These are phyloP conservation scores for Russula sp. DNA, from an alignment of 768 basidiomycete species.

Conservation along the genomic window DNA sequence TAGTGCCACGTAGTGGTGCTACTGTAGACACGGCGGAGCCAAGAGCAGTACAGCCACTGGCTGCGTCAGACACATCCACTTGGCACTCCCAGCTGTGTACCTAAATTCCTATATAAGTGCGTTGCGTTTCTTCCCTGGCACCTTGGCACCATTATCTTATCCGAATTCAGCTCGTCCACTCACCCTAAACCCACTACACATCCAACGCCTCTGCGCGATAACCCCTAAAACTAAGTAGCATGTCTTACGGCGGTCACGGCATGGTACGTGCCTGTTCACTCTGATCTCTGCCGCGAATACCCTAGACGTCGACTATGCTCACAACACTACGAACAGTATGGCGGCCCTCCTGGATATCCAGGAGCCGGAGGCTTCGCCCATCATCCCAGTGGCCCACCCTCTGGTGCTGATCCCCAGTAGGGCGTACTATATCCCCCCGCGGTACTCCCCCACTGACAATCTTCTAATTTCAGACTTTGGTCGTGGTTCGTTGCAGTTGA, in stretches of 20 bases:
- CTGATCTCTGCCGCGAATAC: not conserved
- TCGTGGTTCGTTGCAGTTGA: constrained; percentile 68
- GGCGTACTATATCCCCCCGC: no score
- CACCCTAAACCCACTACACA: not conserved
- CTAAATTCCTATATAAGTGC: no score
- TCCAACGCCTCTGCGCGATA: not conserved
- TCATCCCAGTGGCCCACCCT: constrained; percentile 37
- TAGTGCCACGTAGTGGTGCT: no score
- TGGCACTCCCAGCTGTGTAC: no score
- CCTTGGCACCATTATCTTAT: not conserved
- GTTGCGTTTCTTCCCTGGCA: not conserved
- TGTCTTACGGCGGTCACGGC: constrained; percentile 17
- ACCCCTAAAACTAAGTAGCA: not conserved
- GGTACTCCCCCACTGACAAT: not conserved
- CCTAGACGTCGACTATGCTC: not conserved
- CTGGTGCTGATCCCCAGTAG: constrained; percentile 74
- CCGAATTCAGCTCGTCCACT: not conserved
- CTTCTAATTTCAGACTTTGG: constrained; percentile 49
- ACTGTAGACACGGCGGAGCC: no score
- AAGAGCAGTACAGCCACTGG: no score
- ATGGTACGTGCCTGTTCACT: not conserved
- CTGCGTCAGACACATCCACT: no score
- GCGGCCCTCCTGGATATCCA: constrained; percentile 19
- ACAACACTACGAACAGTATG: not conserved
- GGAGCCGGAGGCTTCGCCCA: constrained; percentile 33